A percentile compares a stretch with the other conserved stretches of the same genome.
Conservation (phyloP, 2,329 filamentous ascomycete species). For the Exophiala dermatitidis region DNA sequence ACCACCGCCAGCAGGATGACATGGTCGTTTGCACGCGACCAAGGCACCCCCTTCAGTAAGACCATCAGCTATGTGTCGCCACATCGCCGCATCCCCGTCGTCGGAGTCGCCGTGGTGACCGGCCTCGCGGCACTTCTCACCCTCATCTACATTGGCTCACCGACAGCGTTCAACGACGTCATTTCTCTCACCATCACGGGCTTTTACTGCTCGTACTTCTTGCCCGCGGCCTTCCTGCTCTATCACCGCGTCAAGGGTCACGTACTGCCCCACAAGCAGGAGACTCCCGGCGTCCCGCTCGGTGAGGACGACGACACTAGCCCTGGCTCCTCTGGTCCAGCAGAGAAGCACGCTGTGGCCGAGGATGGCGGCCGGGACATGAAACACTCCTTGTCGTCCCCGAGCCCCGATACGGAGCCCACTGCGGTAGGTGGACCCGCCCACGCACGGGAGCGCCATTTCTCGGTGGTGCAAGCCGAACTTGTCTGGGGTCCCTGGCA, state of each 20-base stretch:
- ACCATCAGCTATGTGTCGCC: constrained; percentile 29
- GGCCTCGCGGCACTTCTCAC: constrained; percentile 21
- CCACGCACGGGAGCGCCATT: not conserved
- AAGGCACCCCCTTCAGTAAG: constrained; percentile 22
- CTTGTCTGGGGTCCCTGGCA: constrained; percentile 52
- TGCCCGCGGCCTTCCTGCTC: constrained; percentile 31
- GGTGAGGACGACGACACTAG: constrained; percentile 2
- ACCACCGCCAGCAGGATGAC: constrained; percentile 27
- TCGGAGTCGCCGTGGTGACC: constrained; percentile 17
- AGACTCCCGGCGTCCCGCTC: constrained; percentile 14
- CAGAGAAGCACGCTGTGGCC: constrained; percentile 2
- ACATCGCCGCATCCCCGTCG: constrained; percentile 17
- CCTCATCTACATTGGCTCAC: constrained; percentile 29
- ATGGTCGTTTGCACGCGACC: constrained; percentile 26
- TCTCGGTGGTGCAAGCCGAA: constrained; percentile 28
- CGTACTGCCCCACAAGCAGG: constrained; percentile 33
- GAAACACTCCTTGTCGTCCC: not conserved
- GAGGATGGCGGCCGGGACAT: constrained; percentile 20
- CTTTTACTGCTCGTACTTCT: constrained; percentile 34
- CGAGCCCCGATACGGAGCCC: not conserved
- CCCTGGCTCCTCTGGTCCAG: not conserved
- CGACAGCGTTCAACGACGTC: constrained; percentile 28
- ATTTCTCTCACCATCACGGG: constrained; percentile 32
- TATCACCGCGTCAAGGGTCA: constrained; percentile 33
- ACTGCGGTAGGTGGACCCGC: not conserved